A percentile compares a stretch with the other conserved stretches of the same genome.
Conservation (phyloP, 306 rosid genomes). For the Sechiopsis laciniata region DNA sequence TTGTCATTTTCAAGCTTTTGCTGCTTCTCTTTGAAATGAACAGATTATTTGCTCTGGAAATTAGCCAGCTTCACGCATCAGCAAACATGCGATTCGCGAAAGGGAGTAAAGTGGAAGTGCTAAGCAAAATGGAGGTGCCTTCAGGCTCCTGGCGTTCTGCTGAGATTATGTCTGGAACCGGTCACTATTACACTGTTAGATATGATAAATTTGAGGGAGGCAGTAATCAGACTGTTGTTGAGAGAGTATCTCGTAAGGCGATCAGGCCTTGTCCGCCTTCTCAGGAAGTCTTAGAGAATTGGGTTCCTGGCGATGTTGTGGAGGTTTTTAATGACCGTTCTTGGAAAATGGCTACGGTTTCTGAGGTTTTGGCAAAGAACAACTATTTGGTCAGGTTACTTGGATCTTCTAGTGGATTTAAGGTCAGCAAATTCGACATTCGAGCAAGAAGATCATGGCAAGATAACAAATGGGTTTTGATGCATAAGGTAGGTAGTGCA, state of each 20-base stretch:
- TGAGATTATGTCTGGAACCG: conserved; percentile 64
- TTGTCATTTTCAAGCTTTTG: background rate
- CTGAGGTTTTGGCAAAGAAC: conserved; percentile 53
- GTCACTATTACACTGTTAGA: conserved; percentile 59
- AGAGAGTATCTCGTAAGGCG: conserved; percentile 54
- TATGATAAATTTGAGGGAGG: conserved; percentile 49
- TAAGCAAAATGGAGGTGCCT: conserved; percentile 66
- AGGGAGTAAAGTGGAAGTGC: conserved; percentile 76
- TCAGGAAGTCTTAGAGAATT: conserved; percentile 40
- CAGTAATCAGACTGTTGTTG: conserved; percentile 35
- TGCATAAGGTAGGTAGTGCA: conserved; percentile 79
- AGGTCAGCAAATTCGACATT: conserved; percentile 61
- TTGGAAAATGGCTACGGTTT: conserved; percentile 87
- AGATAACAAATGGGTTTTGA: conserved; percentile 67
- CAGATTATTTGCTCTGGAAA: conserved; percentile 30
- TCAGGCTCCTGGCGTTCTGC: conserved; percentile 85
- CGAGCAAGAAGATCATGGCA: conserved; percentile 78
- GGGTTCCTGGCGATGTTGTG: conserved; percentile 69
- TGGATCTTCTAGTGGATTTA: conserved; percentile 68
- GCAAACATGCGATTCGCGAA: conserved; percentile 68
- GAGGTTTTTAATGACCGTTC: conserved; percentile 68
- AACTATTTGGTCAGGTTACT: conserved; percentile 59
- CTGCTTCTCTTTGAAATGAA: conserved; percentile 13
- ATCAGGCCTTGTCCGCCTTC: conserved; percentile 80
- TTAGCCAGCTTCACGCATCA: background rate